A percentile compares a stretch with the other conserved stretches of the same genome.
Conservation (phyloP, 2,329 filamentous ascomycete genomes). For the Penicillium sp. region DNA sequence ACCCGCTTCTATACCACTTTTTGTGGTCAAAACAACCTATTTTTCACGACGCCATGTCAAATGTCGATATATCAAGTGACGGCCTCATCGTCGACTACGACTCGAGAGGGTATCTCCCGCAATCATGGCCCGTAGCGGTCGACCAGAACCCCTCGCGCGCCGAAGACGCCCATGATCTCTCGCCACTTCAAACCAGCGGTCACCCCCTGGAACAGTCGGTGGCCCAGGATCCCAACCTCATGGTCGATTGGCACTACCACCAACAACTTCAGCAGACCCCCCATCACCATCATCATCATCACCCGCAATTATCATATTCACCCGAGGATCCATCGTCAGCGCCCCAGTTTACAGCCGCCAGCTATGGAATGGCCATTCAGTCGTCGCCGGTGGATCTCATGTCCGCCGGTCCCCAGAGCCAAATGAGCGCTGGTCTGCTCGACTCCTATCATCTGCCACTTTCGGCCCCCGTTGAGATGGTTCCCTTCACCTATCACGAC, state of each 20-base stretch:
- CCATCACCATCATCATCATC: conserved; percentile 23
- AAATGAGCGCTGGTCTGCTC: conserved; percentile 63
- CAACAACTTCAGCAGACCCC: conserved; percentile 42
- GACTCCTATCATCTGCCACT: conserved; percentile 60
- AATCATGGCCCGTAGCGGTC: conserved; percentile 47
- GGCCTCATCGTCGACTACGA: conserved; percentile 53
- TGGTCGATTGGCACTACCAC: conserved; percentile 49
- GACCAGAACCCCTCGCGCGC: conserved; percentile 42
- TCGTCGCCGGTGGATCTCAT: conserved; percentile 56
- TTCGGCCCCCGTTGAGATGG: conserved; percentile 63
- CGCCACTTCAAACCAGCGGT: conserved; percentile 47
- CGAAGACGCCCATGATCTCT: conserved; percentile 44
- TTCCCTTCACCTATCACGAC: conserved; percentile 75
- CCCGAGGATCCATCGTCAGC: conserved; percentile 58
- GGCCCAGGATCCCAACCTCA: conserved; percentile 46
- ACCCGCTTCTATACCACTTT: conserved; percentile 26
- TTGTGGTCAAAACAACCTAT: conserved; percentile 13
- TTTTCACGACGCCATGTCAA: conserved; percentile 43
- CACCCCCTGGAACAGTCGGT: conserved; percentile 48
- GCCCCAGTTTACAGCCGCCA: conserved; percentile 57
- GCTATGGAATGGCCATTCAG: conserved; percentile 54
- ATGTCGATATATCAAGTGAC: conserved; percentile 48
- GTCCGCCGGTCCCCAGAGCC: conserved; percentile 59
- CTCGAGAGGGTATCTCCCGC: conserved; percentile 48
- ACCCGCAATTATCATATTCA: conserved; percentile 44